Conservation (phyloP, 192 early-diverging fungal species). For the Entophlyctis luteolus region DNA sequence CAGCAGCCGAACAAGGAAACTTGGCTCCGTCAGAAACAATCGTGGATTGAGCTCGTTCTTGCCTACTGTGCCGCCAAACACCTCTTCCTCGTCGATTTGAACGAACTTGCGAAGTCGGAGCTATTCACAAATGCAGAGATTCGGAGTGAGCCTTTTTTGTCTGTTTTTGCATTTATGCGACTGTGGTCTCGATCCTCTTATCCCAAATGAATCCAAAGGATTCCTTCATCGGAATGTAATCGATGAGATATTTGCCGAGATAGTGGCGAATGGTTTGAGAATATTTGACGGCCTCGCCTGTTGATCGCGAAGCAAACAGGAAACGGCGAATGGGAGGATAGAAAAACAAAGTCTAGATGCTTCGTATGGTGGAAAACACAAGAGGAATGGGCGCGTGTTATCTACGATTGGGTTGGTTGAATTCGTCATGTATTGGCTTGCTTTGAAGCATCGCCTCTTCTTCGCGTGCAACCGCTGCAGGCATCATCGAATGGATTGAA, state of each 20-base stretch:
- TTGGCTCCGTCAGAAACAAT: conserved; percentile 73
- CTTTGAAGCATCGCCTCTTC: no score
- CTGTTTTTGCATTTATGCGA: neutral
- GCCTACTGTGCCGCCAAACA: conserved; percentile 63
- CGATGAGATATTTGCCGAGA: conserved; percentile 67
- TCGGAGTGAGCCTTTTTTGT: conserved; percentile 48
- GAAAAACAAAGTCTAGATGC: conserved; percentile 47
- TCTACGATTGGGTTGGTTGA: conserved; percentile 74
- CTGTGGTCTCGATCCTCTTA: neutral
- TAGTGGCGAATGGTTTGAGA: conserved; percentile 34
- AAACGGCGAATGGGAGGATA: conserved; percentile 51
- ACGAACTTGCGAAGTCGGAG: conserved; percentile 44
- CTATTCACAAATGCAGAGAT: conserved; percentile 72
- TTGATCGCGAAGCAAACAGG: conserved; percentile 52
- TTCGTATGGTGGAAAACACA: conserved; percentile 84
- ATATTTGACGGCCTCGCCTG: neutral
- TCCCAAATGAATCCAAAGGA: conserved; percentile 36
- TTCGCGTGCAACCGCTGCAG: conserved; percentile 37
- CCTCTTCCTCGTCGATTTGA: conserved; percentile 62
- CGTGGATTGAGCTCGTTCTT: conserved; percentile 78
- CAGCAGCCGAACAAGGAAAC: conserved; percentile 75
- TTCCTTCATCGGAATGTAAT: conserved; percentile 60
- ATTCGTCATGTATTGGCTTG: no score
- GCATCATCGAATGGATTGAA: conserved; percentile 65
- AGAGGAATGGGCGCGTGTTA: conserved; percentile 81